Evolutionary conservation across 176 grass and related monocot genomes (phyloP).

Genomic region (Chrysopogon serrulatus): DNA sequence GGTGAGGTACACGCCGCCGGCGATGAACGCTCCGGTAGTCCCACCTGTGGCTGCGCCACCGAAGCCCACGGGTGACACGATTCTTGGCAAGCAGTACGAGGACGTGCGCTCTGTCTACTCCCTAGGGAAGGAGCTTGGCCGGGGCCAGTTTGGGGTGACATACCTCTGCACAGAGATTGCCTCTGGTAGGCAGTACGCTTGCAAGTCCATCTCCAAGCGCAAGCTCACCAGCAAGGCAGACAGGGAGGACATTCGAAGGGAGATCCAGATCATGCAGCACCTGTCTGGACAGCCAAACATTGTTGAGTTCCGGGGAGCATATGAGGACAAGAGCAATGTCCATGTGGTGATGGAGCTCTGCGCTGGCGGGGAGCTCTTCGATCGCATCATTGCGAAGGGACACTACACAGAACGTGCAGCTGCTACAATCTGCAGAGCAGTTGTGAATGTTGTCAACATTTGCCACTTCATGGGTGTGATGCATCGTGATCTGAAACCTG

Average conservation of each 20-base stretch:
- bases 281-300: conserved; percentile 91
- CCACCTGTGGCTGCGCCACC: conserved; percentile 32
- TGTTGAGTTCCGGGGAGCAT: conserved; percentile 86
- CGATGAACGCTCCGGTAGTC: conserved; percentile 38
- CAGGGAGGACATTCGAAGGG: conserved; percentile 82
- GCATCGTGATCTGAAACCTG: conserved; percentile 94
- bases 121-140: conserved; percentile 90
- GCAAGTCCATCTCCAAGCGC: conserved; percentile 97
- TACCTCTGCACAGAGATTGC: conserved; percentile 91
- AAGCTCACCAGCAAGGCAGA: conserved; percentile 86
- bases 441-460: conserved; percentile 90
- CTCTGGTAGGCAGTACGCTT: conserved; percentile 69
- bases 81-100: conserved; percentile 72
- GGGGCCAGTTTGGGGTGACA: conserved; percentile 94
- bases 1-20: conserved; percentile 30
- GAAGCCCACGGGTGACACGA: conserved; percentile 39
- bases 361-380: conserved; percentile 86
- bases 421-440: conserved; percentile 73
- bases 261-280: conserved; percentile 98
- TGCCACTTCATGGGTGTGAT: conserved; percentile 99
- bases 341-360: conserved; percentile 99
- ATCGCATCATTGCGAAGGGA: conserved; percentile 91
- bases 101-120: conserved; percentile 68
- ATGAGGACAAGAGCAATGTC: conserved; percentile 81
- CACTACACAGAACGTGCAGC: conserved; percentile 92